A percentile compares a stretch with the other conserved stretches of the same genome.
Conservation (phyloP, 2,329 filamentous ascomycete species). For the Aspergillus nomiae region DNA sequence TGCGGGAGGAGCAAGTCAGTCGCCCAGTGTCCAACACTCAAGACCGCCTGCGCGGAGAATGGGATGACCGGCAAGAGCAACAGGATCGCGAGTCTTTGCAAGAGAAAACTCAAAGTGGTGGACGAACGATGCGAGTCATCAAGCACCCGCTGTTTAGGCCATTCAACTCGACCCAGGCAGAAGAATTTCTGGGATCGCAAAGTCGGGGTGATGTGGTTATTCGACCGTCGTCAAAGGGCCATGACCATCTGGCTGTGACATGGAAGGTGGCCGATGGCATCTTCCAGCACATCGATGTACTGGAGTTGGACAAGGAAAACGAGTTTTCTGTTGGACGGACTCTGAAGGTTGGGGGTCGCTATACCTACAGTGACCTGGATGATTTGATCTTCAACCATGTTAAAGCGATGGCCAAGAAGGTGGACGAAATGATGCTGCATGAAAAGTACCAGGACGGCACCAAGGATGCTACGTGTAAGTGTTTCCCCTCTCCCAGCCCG, state of each 20-base stretch:
- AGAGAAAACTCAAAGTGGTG: constrained; percentile 82
- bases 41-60: constrained; percentile 76
- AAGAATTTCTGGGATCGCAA: constrained; percentile 88
- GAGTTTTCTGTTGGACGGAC: constrained; percentile 90
- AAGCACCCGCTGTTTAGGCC: constrained; percentile 96
- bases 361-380: constrained; percentile 93
- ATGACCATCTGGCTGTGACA: constrained; percentile 91
- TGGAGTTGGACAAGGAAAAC: constrained; percentile 95
- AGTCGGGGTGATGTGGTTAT: constrained; percentile 89
- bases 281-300: constrained; percentile 97
- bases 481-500: constrained; percentile 1
- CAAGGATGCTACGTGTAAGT: constrained; percentile 79
- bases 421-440: constrained; percentile 91
- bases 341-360: constrained; percentile 82
- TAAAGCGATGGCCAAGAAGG: constrained; percentile 96
- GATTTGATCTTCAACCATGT: constrained; percentile 97
- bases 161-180: constrained; percentile 88
- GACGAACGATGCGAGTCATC: constrained; percentile 88
- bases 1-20: constrained; percentile 78
- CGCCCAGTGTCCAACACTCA: constrained; percentile 69
- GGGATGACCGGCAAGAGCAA: constrained; percentile 81
- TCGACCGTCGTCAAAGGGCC: constrained; percentile 89
- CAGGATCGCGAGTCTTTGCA: constrained; percentile 79
- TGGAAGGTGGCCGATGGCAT: constrained; percentile 97
- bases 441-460: constrained; percentile 89